Percentiles rank a stretch among this genome's conserved stretches.
These are phyloP conservation scores for Solanum chilense DNA, from an alignment of 257 asterid genomes.

Conservation along the genomic window DNA sequence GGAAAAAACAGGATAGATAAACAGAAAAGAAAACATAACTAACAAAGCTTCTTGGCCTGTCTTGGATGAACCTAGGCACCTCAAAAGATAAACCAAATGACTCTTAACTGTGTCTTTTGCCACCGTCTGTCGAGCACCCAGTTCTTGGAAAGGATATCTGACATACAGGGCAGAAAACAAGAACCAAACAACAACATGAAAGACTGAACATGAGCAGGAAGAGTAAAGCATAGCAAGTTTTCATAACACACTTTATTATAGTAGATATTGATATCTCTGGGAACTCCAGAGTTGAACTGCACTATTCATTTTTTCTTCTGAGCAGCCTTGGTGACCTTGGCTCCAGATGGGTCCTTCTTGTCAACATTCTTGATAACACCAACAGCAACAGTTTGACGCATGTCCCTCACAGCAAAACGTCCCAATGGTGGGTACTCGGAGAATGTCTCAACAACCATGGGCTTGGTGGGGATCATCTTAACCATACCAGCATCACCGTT, in stretches of 20 bases:
- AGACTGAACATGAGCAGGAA: background rate
- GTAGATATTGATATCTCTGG: background rate
- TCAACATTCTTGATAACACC: conserved; percentile 64
- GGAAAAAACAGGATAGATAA: too few relatives aligned
- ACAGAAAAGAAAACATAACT: background rate
- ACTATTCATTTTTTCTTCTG: conserved; percentile 57
- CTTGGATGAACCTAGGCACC: background rate
- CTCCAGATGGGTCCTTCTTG: conserved; percentile 67
- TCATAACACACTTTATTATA: background rate
- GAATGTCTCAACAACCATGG: conserved; percentile 73
- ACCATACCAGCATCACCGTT: conserved; percentile 67
- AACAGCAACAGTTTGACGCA: conserved; percentile 77
- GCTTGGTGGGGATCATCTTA: conserved; percentile 82
- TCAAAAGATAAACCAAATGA: background rate
- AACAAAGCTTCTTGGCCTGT: background rate
- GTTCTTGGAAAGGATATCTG: conserved; percentile 17
- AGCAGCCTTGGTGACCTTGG: conserved; percentile 79
- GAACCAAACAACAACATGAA: background rate
- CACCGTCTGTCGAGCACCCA: conserved; percentile 42
- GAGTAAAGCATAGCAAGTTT: background rate
- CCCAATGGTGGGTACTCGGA: conserved; percentile 54
- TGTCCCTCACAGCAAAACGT: conserved; percentile 65
- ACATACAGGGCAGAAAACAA: conserved; percentile 14
- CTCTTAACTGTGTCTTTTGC: background rate
- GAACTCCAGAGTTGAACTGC: background rate